Evolutionary conservation across 2,329 filamentous ascomycete genomes (phyloP).

Genomic region (Colletotrichum scovillei): DNA sequence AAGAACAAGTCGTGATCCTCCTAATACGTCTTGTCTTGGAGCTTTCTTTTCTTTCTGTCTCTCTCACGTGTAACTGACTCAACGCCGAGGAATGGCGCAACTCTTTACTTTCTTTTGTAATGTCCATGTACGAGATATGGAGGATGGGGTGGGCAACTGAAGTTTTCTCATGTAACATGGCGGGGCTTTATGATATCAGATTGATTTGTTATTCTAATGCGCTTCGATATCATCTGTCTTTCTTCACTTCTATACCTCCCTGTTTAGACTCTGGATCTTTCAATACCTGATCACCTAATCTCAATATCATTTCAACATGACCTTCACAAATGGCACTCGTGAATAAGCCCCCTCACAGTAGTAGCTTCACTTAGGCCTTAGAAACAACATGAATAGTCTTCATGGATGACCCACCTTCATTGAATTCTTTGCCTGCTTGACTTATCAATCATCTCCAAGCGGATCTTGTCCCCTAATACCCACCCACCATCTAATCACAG

Average conservation of each 20-base stretch:
- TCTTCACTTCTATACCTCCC: conserved; percentile 16
- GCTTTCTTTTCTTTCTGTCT: background rate
- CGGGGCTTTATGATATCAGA: conserved; percentile 21
- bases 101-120: background rate
- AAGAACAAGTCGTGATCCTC: conserved; percentile 16
- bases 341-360: background rate
- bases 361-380: background rate
- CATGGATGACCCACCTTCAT: too few relatives aligned
- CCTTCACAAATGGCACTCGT: accelerated
- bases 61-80: background rate
- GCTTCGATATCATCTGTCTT: background rate
- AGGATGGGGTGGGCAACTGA: conserved; percentile 3
- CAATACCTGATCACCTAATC: background rate
- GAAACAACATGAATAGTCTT: background rate
- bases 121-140: conserved; percentile 4
- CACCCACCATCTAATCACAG: too few relatives aligned
- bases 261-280: background rate
- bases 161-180: conserved; percentile 1
- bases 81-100: background rate
- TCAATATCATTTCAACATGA: background rate
- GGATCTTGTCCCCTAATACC: too few relatives aligned
- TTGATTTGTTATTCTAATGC: background rate
- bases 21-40: background rate
- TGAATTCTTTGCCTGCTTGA: too few relatives aligned
- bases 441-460: too few relatives aligned